Evolutionary conservation across 1,139 yeast species (phyloP).

Genomic region (Petasospora rhodanensis): DNA sequence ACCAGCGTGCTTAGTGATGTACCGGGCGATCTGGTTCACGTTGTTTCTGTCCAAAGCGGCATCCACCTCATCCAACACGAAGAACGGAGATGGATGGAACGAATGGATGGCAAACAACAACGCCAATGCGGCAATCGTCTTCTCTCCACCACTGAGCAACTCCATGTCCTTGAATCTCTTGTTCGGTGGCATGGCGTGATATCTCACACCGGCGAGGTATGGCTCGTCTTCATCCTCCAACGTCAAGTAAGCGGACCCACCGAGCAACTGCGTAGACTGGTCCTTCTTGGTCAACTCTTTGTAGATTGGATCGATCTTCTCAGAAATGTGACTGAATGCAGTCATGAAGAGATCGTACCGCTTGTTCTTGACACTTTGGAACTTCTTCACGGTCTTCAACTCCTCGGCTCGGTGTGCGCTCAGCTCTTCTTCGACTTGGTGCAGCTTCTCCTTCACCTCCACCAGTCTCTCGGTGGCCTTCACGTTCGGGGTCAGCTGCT

Average conservation of each 20-base stretch:
- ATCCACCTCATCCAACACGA: constrained; percentile 93
- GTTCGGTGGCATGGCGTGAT: constrained; percentile 96
- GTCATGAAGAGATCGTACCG: constrained; percentile 61
- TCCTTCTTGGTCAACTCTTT: constrained; percentile 71
- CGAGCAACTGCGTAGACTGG: constrained; percentile 52
- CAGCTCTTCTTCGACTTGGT: constrained; percentile 63
- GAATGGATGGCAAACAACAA: constrained; percentile 87
- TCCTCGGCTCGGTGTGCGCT: constrained; percentile 60
- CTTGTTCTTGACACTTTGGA: constrained; percentile 53
- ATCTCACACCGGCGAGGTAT: constrained; percentile 74
- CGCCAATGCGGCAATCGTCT: constrained; percentile 94
- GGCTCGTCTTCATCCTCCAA: constrained; percentile 91
- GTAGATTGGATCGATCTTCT: constrained; percentile 71
- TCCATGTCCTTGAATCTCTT: constrained; percentile 94
- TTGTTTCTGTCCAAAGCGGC: constrained; percentile 93
- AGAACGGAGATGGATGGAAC: constrained; percentile 90
- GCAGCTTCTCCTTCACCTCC: constrained; percentile 61
- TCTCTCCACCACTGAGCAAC: constrained; percentile 92
- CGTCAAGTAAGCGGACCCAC: constrained; percentile 89
- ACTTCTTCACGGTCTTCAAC: constrained; percentile 48
- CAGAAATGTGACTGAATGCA: constrained; percentile 75
- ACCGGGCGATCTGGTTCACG: constrained; percentile 79
- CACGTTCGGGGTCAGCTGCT: constrained; percentile 68
- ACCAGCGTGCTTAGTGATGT: constrained; percentile 72
- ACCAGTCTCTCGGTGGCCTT: constrained; percentile 74